Evolutionary conservation across 257 asterid species (phyloP), one percentile per base, ranked within the genome.

Genomic region (Phtheirospermum japonicum): DNA sequence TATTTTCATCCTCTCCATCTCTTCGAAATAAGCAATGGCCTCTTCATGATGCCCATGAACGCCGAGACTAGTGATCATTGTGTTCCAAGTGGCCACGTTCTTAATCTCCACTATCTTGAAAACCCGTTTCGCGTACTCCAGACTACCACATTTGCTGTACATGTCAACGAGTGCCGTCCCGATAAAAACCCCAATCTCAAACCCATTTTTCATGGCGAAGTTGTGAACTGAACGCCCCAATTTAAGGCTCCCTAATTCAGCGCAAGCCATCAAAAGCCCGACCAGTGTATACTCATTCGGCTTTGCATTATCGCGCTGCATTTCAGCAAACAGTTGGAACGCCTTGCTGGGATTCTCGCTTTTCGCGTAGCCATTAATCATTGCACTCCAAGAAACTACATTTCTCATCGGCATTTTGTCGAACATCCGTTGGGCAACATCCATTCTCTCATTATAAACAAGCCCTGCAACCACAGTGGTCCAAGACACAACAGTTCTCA

Each of bases 121-220:
- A 36, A 82, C 88, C 18, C 53, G 77, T 43, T 45, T 69, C 0
- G 88, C 85, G 26, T 26, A 10, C 60, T 79, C 83, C 73, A 76
- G 54, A 66, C 81, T 76, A 36, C 83, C 85, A 50, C 85, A 79
- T 52, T 82, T 82, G 73, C 88, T 76, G n/a, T 82, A 82, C 88
- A 82, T 82, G 53, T 82, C 85, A 30, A 82, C 32, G 33, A 82
- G 72, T n/a, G 88, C 80, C 0, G 83, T 82, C 39, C 88, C 88
- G 3, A 82, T 71, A 57, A 74, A 82, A 31, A 60, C 74, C 50
- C 83, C 81, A 30, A 71, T 70, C 59, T 66, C 75, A n/a, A 82
- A 73, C 53, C 85, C 88, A 0, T 72, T 74, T 79, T 74, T 64
- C 64, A 79, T 74, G 0, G 79, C 79, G 17, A 37, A 79, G 1